These are phyloP conservation scores for Penicillium malachiteum DNA, from an alignment of 495 filamentous ascomycete genomes.

Conservation along the genomic window DNA sequence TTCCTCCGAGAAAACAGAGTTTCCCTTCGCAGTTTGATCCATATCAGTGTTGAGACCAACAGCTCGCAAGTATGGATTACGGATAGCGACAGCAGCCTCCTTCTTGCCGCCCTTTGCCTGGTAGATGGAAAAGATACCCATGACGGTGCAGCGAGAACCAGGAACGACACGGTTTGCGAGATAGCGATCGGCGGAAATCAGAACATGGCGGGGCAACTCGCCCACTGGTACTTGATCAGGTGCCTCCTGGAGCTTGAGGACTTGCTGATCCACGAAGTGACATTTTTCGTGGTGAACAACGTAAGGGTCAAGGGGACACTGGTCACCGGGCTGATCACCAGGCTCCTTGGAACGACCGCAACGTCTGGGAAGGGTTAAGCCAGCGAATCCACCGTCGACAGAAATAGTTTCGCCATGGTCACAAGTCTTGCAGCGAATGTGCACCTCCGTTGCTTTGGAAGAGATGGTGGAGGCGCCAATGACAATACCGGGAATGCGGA, in stretches of 20 bases:
- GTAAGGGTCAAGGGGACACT: constrained; percentile 93
- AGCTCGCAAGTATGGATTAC: constrained; percentile 94
- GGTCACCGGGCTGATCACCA: constrained; percentile 58
- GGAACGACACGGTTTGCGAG: constrained; percentile 95
- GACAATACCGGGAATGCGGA: constrained; percentile 94
- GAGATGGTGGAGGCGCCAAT: constrained; percentile 96
- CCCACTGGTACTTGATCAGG: constrained; percentile 98
- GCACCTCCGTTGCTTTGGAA: constrained; percentile 85
- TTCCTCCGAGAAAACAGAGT: constrained; percentile 83
- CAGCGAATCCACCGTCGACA: constrained; percentile 81
- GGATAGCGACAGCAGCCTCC: constrained; percentile 85
- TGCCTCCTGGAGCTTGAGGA: constrained; percentile 97
- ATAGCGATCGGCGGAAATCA: constrained; percentile 93
- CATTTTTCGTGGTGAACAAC: constrained; percentile 93
- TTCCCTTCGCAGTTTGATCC: constrained; percentile 86
- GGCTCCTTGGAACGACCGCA: constrained; percentile 63
- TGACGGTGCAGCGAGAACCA: constrained; percentile 89
- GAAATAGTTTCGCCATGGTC: constrained; percentile 66
- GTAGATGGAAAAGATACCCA: constrained; percentile 98
- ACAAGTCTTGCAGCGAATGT: constrained; percentile 89
- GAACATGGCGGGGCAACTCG: constrained; percentile 90
- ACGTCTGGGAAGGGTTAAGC: constrained; percentile 74
- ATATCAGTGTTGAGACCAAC: constrained; percentile 89
- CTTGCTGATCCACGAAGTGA: constrained; percentile 95
- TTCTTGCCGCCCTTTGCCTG: constrained; percentile 85